A percentile compares a stretch with the other conserved stretches of the same genome.
phyloP scores from a whole-genome alignment of 768 basidiomycete species.

The Cystobasidium ongulense region DNA sequence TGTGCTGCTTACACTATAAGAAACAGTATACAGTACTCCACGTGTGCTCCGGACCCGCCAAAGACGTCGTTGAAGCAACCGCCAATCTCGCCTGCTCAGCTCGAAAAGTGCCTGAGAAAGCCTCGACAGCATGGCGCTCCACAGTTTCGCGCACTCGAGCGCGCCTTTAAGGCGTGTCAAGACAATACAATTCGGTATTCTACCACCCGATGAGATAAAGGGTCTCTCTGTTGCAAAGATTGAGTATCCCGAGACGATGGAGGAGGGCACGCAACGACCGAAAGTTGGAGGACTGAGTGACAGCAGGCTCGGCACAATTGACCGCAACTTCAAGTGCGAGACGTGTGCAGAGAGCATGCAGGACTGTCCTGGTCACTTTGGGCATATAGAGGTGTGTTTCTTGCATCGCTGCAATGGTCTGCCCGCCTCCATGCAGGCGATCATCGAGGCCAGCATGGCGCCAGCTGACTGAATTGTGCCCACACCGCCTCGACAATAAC shows the following conservation, averaged over 20 bases:
- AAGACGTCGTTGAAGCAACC: background rate
- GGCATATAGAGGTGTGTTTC: slow-evolving; percentile 90
- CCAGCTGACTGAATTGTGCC: background rate
- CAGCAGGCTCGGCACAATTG: slow-evolving; percentile 94
- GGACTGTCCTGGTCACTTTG: slow-evolving; percentile 98
- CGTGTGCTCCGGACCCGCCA: background rate
- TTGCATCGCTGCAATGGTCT: background rate
- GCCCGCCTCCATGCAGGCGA: background rate
- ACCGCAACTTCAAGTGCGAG: slow-evolving; percentile 97
- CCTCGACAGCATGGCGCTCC: slow-evolving; percentile 25
- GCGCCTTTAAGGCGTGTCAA: slow-evolving; percentile 78
- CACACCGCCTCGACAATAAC: background rate
- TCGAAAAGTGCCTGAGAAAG: background rate
- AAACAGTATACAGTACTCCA: background rate
- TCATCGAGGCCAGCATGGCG: background rate
- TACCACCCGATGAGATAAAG: slow-evolving; percentile 99
- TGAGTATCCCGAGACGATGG: slow-evolving; percentile 97
- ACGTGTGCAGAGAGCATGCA: slow-evolving; percentile 99
- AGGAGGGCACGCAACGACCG: slow-evolving; percentile 74
- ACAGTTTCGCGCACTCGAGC: slow-evolving; percentile 60
- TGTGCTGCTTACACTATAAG: background rate
- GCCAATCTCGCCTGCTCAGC: background rate
- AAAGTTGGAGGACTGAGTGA: slow-evolving; percentile 95
- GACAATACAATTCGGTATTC: slow-evolving; percentile 51
- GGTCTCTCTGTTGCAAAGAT: slow-evolving; percentile 97